A percentile compares a stretch with the other conserved stretches of the same genome.
phyloP scores from a whole-genome alignment of 768 basidiomycete genomes.

The Xerocomus spinulosus region DNA sequence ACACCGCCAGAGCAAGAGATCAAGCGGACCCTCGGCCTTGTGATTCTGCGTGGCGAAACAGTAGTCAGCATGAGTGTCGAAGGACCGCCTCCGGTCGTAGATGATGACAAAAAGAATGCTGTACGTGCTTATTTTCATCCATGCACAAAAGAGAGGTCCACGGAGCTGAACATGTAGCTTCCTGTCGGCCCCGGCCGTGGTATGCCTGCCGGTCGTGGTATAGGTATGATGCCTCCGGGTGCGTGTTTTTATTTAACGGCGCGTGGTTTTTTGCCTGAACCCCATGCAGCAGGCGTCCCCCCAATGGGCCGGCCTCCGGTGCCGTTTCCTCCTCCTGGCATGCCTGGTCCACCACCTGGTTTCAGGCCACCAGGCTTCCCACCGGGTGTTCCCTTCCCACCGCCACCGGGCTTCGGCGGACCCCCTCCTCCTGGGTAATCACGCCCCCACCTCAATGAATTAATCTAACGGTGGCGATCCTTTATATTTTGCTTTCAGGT shows the following conservation, averaged over 20 bases:
- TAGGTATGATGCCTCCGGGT: constrained; percentile 92
- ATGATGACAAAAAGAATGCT: constrained; percentile 83
- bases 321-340: constrained; percentile 60
- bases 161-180: constrained; percentile 45
- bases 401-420: constrained; percentile 75
- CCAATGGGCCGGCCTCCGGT: constrained; percentile 65
- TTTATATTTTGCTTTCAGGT: constrained; percentile 28
- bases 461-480: constrained; percentile 5
- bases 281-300: constrained; percentile 50
- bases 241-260: constrained; percentile 29
- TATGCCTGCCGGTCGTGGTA: constrained; percentile 94
- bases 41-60: constrained; percentile 93
- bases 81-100: constrained; percentile 87
- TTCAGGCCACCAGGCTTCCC: constrained; percentile 84
- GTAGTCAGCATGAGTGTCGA: constrained; percentile 94
- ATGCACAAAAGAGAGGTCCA: constrained; percentile 10
- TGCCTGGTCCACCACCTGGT: constrained; percentile 83
- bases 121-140: constrained; percentile 39
- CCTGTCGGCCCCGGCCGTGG: constrained; percentile 90
- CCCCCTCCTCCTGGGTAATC: constrained; percentile 84
- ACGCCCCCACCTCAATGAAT: neutral
- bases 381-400: constrained; percentile 73
- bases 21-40: constrained; percentile 93
- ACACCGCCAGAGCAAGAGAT: constrained; percentile 83
- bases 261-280: constrained; percentile 12